These are phyloP conservation scores for Obelidium mucronatum DNA, from an alignment of 192 early-diverging fungal species.

Conservation along the genomic window DNA sequence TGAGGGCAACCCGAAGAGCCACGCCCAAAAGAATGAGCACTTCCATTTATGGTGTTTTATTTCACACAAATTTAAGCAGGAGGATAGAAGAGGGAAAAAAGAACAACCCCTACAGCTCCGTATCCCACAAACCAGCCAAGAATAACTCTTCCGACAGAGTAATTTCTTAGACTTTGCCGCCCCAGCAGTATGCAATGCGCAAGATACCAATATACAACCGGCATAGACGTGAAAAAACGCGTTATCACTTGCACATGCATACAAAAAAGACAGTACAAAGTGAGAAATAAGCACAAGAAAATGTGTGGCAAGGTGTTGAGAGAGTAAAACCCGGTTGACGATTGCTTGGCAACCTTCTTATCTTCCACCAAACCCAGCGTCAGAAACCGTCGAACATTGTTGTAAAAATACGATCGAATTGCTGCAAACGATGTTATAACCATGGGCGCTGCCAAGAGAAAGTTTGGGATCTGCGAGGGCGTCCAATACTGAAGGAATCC, in stretches of 20 bases:
- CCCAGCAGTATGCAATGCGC: constrained; percentile 57
- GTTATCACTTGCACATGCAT: constrained; percentile 95
- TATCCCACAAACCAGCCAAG: constrained; percentile 79
- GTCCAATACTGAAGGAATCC: constrained; percentile 89
- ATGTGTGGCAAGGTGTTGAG: constrained; percentile 61
- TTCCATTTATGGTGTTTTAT: too few species aligned
- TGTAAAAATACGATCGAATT: constrained; percentile 59
- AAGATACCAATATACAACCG: constrained; percentile 83
- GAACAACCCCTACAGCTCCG: constrained; percentile 74
- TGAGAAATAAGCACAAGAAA: constrained; percentile 73
- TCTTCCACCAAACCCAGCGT: constrained; percentile 63
- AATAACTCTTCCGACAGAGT: constrained; percentile 39
- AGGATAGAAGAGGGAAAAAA: constrained; percentile 90
- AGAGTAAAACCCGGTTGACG: constrained; percentile 17
- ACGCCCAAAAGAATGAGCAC: constrained; percentile 30
- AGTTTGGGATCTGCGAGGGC: constrained; percentile 87
- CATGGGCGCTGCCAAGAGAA: constrained; percentile 85
- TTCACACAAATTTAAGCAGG: constrained; percentile 82
- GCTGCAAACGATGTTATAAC: constrained; percentile 68
- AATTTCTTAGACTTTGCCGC: constrained; percentile 16
- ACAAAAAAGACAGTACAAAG: constrained; percentile 65
- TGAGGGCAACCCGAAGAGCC: constrained; percentile 37
- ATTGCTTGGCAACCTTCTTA: not conserved
- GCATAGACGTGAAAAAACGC: constrained; percentile 82
- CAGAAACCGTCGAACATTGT: constrained; percentile 61